Conservation (phyloP, 2,329 filamentous ascomycete species). For the Exophiala bonariae region DNA sequence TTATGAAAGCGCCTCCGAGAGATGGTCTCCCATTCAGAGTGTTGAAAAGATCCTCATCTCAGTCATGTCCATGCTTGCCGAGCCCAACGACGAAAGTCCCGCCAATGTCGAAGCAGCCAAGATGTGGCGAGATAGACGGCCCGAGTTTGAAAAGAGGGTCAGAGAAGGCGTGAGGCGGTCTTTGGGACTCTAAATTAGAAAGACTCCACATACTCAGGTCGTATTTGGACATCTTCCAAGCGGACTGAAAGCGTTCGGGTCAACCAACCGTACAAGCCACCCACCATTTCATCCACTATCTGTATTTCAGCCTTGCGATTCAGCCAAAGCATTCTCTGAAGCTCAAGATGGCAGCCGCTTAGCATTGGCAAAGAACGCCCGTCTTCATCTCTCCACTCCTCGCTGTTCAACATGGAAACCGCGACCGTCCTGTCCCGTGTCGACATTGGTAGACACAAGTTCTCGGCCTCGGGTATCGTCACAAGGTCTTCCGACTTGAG, state of each 20-base stretch:
- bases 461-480: slow-evolving; percentile 28
- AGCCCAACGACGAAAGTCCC: slow-evolving; percentile 95
- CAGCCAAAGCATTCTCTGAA: slow-evolving; percentile 63
- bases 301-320: slow-evolving; percentile 65
- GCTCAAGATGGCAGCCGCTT: slow-evolving; percentile 47
- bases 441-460: slow-evolving; percentile 4
- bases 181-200: slow-evolving; percentile 59
- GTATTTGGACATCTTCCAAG: background rate
- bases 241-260: slow-evolving; percentile 12
- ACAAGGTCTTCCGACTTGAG: slow-evolving; percentile 45
- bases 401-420: slow-evolving; percentile 48
- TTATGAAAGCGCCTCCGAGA: slow-evolving; percentile 93
- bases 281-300: slow-evolving; percentile 46
- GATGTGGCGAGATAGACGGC: slow-evolving; percentile 85
- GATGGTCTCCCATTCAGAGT: slow-evolving; percentile 95
- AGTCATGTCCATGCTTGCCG: slow-evolving; percentile 97
- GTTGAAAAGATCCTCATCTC: slow-evolving; percentile 97
- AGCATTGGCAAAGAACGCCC: slow-evolving; percentile 38
- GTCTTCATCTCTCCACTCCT: slow-evolving; percentile 54
- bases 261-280: slow-evolving; percentile 46
- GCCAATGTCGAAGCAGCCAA: slow-evolving; percentile 95
- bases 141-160: slow-evolving; percentile 84
- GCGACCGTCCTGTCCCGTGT: slow-evolving; percentile 27
- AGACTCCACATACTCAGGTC: background rate
- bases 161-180: slow-evolving; percentile 77